phyloP scores from a whole-genome alignment of 306 rosid genomes.

The Rosa lucieae region DNA sequence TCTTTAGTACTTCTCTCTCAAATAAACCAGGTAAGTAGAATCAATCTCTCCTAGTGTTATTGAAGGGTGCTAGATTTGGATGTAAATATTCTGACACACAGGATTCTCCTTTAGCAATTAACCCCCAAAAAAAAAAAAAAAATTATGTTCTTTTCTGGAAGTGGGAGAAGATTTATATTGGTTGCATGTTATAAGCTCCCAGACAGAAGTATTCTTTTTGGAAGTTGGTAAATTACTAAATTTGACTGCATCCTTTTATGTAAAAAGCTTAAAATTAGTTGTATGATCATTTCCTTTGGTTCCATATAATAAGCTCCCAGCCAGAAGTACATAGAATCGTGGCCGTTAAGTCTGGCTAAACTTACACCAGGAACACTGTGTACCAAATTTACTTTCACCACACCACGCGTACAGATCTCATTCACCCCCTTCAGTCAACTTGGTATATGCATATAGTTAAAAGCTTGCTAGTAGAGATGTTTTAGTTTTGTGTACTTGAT shows the following conservation, averaged over 20 bases:
- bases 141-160: neutral
- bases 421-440: neutral
- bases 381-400: neutral
- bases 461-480: neutral
- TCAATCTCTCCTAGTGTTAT: constrained; percentile 14
- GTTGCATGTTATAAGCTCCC: neutral
- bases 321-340: constrained; percentile 1
- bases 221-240: neutral
- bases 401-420: neutral
- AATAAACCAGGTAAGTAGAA: constrained; percentile 58
- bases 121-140: neutral
- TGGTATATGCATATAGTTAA: neutral
- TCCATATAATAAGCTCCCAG: neutral
- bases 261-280: neutral
- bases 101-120: neutral
- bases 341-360: neutral
- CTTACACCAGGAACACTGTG: constrained; percentile 1
- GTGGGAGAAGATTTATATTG: constrained; percentile 6
- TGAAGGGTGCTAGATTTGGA: neutral
- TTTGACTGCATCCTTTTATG: neutral
- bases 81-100: constrained; percentile 14
- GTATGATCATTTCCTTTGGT: neutral
- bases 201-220: neutral
- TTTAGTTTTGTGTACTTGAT: constrained; percentile 1
- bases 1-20: constrained; percentile 66